Base-by-base conservation (phyloP, 2,329 filamentous ascomycete genomes). In the Phialophora tarda region DNA sequence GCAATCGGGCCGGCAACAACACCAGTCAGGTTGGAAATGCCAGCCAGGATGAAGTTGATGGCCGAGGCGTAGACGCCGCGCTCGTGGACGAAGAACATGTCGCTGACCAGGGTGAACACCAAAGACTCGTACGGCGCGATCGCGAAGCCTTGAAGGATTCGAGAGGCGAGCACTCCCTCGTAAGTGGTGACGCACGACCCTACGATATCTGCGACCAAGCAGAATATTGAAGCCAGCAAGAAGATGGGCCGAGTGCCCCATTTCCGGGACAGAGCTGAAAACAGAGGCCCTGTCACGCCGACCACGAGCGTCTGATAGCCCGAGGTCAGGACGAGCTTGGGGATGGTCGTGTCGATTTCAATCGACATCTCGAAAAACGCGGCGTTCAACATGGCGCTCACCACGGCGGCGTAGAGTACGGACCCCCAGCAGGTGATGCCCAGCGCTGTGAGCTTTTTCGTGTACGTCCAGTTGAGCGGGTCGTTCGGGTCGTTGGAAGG, bases 131-230 rank as follows among this genome's bases (percentile, higher is more conserved):
- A 79, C 14, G 38, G 38, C 14, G 38, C 38, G 38, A 44, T 44
- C 17, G 38, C 38, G 17, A 44, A 44, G 38, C 38, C 38, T 59
- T 81, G 78, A 0, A 84, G 71, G 28, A 84, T 77, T 58, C 80
- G 80, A 66, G 79, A 79, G 5, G 80, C 80, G 24, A 80, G 79
- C 80, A 81, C 83, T 64, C 82, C 78, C 5, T 81, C 38, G 38
- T 44, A 44, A 7, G 38, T 44, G 38, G 38, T 44, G 38, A 44
- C 38, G 38, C 38, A 44, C 38, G 38, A 44, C 17, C 38, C 38
- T 1, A 44, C 38, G 17, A 44, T 44, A 44, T 44, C 38, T 6
- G 38, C 38, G 17, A 44, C 5, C 14, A 44, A n/a, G 38, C 38
- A 44, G 38, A 44, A 44, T 6, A 44, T 44, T 3, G 38, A 44